Evolutionary conservation across 2,329 filamentous ascomycete genomes (phyloP), one percentile per base, ranked within the genome.

Genomic region (Trichoderma cornu-damae): DNA sequence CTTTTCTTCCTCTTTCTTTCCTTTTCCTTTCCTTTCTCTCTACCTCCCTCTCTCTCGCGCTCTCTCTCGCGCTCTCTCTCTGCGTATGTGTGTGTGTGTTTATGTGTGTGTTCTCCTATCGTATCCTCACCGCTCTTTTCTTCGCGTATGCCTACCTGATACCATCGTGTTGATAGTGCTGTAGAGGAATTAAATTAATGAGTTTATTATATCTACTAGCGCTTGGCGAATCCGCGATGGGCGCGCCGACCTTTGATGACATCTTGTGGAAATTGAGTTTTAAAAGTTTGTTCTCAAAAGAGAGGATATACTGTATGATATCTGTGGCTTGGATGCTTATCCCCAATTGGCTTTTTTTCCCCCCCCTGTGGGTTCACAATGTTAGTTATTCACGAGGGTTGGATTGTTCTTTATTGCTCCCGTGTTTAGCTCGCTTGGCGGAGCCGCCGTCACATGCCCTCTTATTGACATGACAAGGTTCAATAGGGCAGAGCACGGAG

Each of bases 111-210:
- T n/a, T 40, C 22, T 55, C 35, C 28, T 50, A 20, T 35, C 18
- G 12, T 34, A 55, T 55, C 42, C 22, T 30, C 6, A 14, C 9
- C 42, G 42, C 30, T 55, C 51, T 20, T 43, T 55, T 18, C 14
- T 32, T 37, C 32, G 51, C 32, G 14, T 28, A 47, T 22, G 51
- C 51, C 51, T 47, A 38, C 16, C n/a, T 44, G 30, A 57, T 57
- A 57, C 28, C 55, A 44, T 9, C 6, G 55, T 55, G 37, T 8
- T 54, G 18, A 37, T 55, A 55, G 32, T 55, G 26, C 16, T 34
- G 16, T 55, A 55, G n/a, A n/a, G 51, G 34, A 38, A 32, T 30
- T 47, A 14, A 43, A 47, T 47, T 47, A 16, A 55, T 12, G 42
- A 54, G 18, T 38, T 42, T 28, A 34, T 9, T 38, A 12, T 12